Conservation (phyloP, 2,329 filamentous ascomycete species). For the Colletotrichum camelliae region DNA sequence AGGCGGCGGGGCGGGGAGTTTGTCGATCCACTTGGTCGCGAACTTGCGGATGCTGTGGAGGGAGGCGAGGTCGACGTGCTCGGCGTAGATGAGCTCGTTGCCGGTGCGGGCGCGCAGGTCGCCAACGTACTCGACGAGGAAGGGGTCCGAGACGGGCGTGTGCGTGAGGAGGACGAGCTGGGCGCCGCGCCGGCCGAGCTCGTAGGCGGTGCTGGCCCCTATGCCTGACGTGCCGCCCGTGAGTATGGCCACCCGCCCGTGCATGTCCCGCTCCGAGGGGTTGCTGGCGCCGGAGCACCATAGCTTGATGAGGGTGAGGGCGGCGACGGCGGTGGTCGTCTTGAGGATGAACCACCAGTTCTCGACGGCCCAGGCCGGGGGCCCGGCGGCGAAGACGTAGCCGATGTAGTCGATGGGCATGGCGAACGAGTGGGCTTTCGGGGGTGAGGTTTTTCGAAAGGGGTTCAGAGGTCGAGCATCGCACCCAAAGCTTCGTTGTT, state of each 20-base stretch:
- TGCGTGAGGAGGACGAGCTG: conserved; percentile 91
- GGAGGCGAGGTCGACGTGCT: conserved; percentile 88
- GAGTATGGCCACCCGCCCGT: conserved; percentile 91
- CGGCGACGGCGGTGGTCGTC: conserved; percentile 36
- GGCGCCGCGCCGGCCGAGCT: conserved; percentile 81
- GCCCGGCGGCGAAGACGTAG: conserved; percentile 51
- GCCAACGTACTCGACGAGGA: conserved; percentile 90
- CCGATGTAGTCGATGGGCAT: conserved; percentile 62
- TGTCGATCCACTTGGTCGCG: conserved; percentile 98
- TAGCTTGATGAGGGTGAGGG: conserved; percentile 64
- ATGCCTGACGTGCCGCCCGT: conserved; percentile 96
- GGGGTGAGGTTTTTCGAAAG: background rate
- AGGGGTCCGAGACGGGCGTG: conserved; percentile 80
- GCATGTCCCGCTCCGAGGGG: conserved; percentile 80
- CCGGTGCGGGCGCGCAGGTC: conserved; percentile 78
- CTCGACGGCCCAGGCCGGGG: conserved; percentile 53
- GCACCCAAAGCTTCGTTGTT: background rate
- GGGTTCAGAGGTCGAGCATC: background rate
- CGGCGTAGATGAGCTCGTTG: conserved; percentile 92
- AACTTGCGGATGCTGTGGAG: conserved; percentile 92
- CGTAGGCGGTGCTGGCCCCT: conserved; percentile 76
- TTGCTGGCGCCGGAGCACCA: conserved; percentile 81
- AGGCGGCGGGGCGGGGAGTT: conserved; percentile 87
- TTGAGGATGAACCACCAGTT: conserved; percentile 49
- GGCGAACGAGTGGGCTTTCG: conserved; percentile 26